Percentiles rank a stretch among this genome's conserved stretches.
phyloP scores from a whole-genome alignment of 139 green algal species.

The Chlamydomonas sphaeroides region DNA sequence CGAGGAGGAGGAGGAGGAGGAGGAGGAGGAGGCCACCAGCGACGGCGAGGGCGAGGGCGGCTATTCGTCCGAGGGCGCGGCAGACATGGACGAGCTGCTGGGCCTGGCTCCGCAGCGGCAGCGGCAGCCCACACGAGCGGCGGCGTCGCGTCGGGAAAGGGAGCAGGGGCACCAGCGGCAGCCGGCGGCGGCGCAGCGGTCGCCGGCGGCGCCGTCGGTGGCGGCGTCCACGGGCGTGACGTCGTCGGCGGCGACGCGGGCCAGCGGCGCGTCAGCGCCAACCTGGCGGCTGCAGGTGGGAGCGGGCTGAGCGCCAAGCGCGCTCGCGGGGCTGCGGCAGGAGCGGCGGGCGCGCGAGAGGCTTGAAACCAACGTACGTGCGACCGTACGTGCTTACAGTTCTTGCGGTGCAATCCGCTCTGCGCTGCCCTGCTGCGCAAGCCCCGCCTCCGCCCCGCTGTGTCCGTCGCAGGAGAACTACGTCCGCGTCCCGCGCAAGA shows the following conservation, averaged over 20 bases:
- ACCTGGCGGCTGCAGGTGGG: conserved; percentile 30
- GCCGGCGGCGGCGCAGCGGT: not conserved
- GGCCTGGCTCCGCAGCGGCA: not conserved
- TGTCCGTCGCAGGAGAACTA: conserved; percentile 46
- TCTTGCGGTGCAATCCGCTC: no score
- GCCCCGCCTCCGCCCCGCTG: no score
- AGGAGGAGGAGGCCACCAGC: not conserved
- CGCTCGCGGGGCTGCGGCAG: no score
- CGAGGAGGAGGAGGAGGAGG: not conserved
- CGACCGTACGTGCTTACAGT: no score
- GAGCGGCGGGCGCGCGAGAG: no score
- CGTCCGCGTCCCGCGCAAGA: conserved; percentile 16
- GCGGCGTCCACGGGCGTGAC: not conserved
- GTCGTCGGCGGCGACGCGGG: not conserved
- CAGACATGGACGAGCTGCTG: conserved; percentile 29
- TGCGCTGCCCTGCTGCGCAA: no score
- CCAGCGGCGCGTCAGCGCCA: not conserved
- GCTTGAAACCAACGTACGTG: no score
- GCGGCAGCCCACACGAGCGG: not conserved
- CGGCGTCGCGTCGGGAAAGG: no score
- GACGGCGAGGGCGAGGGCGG: not conserved
- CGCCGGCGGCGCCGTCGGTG: not conserved
- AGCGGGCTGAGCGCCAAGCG: no score
- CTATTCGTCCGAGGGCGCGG: not conserved
- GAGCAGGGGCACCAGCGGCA: no score